Percentiles rank a stretch among this genome's conserved stretches.
Conservation (phyloP, 1,284 basidiomycete species). For the Cryptococcus floricola region DNA sequence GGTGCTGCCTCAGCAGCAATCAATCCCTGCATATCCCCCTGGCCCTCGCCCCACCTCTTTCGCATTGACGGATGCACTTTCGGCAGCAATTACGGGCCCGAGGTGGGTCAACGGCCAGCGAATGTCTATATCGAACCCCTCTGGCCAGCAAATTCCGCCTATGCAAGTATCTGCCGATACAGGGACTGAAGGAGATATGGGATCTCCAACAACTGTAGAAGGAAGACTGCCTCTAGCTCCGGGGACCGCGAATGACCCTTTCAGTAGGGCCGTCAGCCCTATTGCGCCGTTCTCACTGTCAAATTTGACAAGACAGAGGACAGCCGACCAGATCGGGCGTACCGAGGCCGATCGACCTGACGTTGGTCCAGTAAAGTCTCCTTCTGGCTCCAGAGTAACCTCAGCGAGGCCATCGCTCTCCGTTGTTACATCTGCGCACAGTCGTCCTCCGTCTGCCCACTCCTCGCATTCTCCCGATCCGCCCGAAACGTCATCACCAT, state of each 20-base stretch:
- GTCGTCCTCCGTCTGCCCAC: neutral
- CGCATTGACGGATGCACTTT: slow-evolving; percentile 11
- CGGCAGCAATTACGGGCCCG: slow-evolving; percentile 21
- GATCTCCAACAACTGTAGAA: slow-evolving; percentile 17
- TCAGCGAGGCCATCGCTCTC: neutral
- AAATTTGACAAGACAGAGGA: neutral
- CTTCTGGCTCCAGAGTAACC: neutral
- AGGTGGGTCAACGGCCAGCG: slow-evolving; percentile 33
- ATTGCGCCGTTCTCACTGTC: slow-evolving; percentile 11
- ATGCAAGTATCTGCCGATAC: neutral
- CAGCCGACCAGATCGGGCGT: neutral
- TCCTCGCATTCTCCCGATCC: neutral
- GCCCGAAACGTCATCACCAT: neutral
- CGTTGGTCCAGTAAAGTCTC: neutral
- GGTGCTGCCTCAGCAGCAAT: neutral
- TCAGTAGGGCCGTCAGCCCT: slow-evolving; percentile 33
- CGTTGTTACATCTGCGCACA: neutral
- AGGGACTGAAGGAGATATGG: neutral
- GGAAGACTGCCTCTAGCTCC: slow-evolving; percentile 21
- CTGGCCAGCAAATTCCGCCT: neutral
- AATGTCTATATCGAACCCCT: neutral
- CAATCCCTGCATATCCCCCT: neutral
- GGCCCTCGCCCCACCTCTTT: neutral
- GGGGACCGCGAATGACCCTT: slow-evolving; percentile 21
- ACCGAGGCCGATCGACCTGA: neutral